Base-by-base conservation (phyloP, 805 yeast species). In the Teunomyces funiuensis region DNA sequence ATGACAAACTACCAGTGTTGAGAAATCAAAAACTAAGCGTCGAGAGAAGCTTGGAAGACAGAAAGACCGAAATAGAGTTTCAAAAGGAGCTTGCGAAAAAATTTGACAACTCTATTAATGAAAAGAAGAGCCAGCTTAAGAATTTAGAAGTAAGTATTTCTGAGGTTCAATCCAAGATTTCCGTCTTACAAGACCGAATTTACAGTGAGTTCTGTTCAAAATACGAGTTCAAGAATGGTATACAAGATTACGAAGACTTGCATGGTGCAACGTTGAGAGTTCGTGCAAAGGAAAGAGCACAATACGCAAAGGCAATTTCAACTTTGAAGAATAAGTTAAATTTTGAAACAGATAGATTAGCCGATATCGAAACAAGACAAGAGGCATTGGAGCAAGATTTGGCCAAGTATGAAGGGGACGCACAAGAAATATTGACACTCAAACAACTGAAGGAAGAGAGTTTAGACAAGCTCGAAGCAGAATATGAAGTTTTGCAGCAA, bases 161-260 rank as follows among this genome's bases (percentile, higher is more conserved):
- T 1, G 47, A 52, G 0, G 50, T 55, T 7, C 36, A 52, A 36
- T 5, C 40, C 6, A 47, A 61, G 29, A 50, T 56, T 10, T 51
- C 36, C 7, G 27, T 20, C 1, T 53, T 81, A 6, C 82, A 80
- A 47, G 49, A 61, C 2, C 55, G 58, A 3, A 61, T 81, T 3
- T 85, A 80, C 54, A 36, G 56, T 7, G 72, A 60, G 0, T 85
- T 89, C 55, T 83, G 90, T 42, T 41, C 55, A 1, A 68, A 62
- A 42, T 63, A 82, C 39, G 79, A 80, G 0, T 79, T 88, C 51
- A 57, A 64, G 6, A 61, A 61, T 46, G 65, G 66, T 23, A 79
- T 88, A 28, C 69, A 73, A 36, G 88, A 83, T 25, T 89, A 85
- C 57, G 97, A 89, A 57, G 68, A 66, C 33, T 68, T 77, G 9